Base-by-base conservation (phyloP, 2,329 filamentous ascomycete genomes). In the Ophiobolus disseminans region DNA sequence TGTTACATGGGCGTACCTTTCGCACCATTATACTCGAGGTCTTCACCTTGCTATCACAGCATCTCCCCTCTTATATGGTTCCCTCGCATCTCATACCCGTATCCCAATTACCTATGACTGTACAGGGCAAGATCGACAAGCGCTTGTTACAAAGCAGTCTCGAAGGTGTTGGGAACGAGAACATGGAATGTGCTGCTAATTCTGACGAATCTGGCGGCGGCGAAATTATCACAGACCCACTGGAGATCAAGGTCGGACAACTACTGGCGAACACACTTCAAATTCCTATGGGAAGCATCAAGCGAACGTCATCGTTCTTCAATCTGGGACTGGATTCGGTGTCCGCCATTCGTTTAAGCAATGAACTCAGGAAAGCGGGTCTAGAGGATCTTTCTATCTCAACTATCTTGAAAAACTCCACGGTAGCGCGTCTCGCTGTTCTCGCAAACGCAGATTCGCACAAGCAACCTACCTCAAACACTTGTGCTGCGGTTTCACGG, bases 301-400 rank as follows among this genome's bases (percentile, higher is more conserved):
- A 73, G 8, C 82, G 82, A 23, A 86, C 86, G 74, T 87, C 85
- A 0, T 90, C 91, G 0, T 88, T 96, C 51, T 86, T 88, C 45
- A 83, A 81, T n/a, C 71, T 96, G 2, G 92, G 92, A 0, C 70
- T 97, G 5, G 91, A 96, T 66, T 96, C 91, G 0, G 84, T 96
- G 20, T 88, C 87, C 6, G 90, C 89, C 0, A 95, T 96, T 54
- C 75, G 82, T 0, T 73, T 95, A 7, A 82, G 88, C 0, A 84
- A 80, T 44, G 65, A 70, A 13, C 67, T 96, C 0, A 78, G 80
- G 41, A 60, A 73, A 2, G 53, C 65, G 0, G 70, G 83, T 1
- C 66, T 76, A 1, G 73, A 62, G 5, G 76, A 80, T 19, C 66
- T 91, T 2, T 77, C 87, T 9, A 83, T 95, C 6, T 91, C 89